Base-by-base conservation (phyloP, 2,329 filamentous ascomycete genomes). In the Thielaviopsis populi region DNA sequence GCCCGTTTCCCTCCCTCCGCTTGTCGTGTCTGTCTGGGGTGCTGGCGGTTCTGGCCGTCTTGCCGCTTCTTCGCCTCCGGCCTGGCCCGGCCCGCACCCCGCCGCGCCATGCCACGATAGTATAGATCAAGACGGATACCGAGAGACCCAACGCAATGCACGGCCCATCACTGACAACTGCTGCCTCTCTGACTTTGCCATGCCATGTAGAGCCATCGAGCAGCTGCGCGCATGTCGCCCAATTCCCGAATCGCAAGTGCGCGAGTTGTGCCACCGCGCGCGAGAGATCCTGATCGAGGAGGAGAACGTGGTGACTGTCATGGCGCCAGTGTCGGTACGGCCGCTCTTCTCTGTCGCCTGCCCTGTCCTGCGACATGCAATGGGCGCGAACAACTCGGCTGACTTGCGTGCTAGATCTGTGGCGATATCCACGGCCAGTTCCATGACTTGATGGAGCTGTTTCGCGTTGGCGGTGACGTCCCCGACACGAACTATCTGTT, bases 361-460 rank as follows among this genome's bases (percentile, higher is more conserved):
- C 46, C 7, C 46, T 63, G 17, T 58, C 1, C 33, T 33, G 37
- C 65, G 68, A 59, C 72, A 43, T 8, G 30, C 19, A 54, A 37
- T 22, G 42, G 4, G 42, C 15, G n/a, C 15, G 53, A n/a, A 56
- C 15, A 37, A 33, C 15, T 27, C 30, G 53, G 27, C 53, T 56
- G 30, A 56, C 17, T 33, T 30, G 7, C 24, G 48, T 24, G 19
- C 58, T 65, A 88, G 84, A 95, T 96, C 81, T 96, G 92, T 72
- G 92, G 92, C 70, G 92, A 96, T 72, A 96, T 97, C 65, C 92
- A 97, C 72, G 91, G 91, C 69, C 91, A 96, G 74, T 96, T 96
- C 72, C 91, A 96, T 71, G 91, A 96, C 72, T 76, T 96, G 70
- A 96, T 96, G 92, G 92, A 96, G 75, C 83, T 96, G 5, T 96